Evolutionary conservation across 441 rosid species (phyloP), one percentile per base, ranked within the genome.

Genomic region (Biscutella laevigata): DNA sequence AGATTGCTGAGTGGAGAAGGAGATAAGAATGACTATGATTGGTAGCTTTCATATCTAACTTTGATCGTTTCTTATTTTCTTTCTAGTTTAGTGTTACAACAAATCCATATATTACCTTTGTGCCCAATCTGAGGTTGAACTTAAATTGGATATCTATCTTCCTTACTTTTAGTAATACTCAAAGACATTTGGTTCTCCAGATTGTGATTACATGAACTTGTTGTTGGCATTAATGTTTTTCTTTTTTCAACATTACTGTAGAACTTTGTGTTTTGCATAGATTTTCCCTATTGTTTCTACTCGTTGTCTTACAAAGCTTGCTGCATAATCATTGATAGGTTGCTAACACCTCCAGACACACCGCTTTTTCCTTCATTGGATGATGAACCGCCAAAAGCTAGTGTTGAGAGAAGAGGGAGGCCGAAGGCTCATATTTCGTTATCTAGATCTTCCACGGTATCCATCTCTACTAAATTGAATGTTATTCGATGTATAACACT

Each of bases 321-420:
- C 42, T 62, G 29, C 51, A 28, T 76, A 26, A 53, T 69, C 62
- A 64, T 61, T 74, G 68, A 59, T 72, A 92, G 99, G 99, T 78
- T 92, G 62, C 71, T 92, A 74, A 92, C 97, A 68, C 97, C 99
- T 51, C 99, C 99, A 0, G 97, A 92, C 48, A 88, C 99, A 42
- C 99, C 99, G 2, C 95, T 92, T 50, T 92, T 92, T 71, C 90
- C 84, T 51, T 88, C 92, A 2, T 60, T 92, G 88, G 97, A 92
- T 42, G 92, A 92, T 52, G 90, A 84, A 53, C 87, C 86, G 7
- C 77, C 70, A 11, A 62, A 76, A 42, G 74, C 72, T 55, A 80
- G 60, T 75, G 75, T 63, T 74, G 64, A 63, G 25, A 61, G 72
- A 28, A 86, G 92, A 78, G 97, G 99, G 34, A 89, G 99, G 60